Evolutionary conservation across 495 filamentous ascomycete species (phyloP), one percentile per base, ranked within the genome.

Genomic region (Penicillium bovifimosum): DNA sequence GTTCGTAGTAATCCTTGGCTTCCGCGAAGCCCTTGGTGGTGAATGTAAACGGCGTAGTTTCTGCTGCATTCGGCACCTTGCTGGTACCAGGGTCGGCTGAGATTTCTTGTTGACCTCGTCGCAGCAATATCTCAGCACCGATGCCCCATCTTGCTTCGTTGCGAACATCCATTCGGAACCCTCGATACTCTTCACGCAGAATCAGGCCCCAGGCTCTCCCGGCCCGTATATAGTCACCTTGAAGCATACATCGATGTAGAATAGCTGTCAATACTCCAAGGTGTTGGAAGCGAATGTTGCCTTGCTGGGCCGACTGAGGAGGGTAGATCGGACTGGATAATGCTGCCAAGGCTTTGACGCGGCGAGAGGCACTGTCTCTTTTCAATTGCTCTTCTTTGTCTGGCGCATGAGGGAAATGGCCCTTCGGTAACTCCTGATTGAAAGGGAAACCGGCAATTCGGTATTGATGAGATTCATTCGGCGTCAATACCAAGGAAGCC

Each of bases 111-210:
- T 55, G 48, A 52, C 66, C 63, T 58, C 73, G 67, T 11, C 77
- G 75, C 26, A 87, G 71, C 41, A 88, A 61, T 39, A 89, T 72
- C 57, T 88, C 86, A 13, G 84, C 85, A 24, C 85, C 86, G 39
- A 89, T 79, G 11, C 83, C 84, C 86, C 86, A 89, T 50, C 80
- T 68, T 7, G 71, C 76, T 49, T 76, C 74, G 16, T 44, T 68
- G 28, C 84, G 72, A 2, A 82, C 63, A 65, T 88, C 83, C 17
- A 84, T 57, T n/a, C 66, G 60, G 11, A 60, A 60, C 1, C 83
- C 79, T 41, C 60, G 60, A 20, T 78, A 61, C 40, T 81, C 71
- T 41, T 79, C 74, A 18, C 84, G 77, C 34, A 88, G 60, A 20
- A 88, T 66, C 61, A 87, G 64, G 6, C 77, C 79, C 82, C 81